Base-by-base conservation (phyloP, 306 rosid genomes). In the Vigna trinervia region DNA sequence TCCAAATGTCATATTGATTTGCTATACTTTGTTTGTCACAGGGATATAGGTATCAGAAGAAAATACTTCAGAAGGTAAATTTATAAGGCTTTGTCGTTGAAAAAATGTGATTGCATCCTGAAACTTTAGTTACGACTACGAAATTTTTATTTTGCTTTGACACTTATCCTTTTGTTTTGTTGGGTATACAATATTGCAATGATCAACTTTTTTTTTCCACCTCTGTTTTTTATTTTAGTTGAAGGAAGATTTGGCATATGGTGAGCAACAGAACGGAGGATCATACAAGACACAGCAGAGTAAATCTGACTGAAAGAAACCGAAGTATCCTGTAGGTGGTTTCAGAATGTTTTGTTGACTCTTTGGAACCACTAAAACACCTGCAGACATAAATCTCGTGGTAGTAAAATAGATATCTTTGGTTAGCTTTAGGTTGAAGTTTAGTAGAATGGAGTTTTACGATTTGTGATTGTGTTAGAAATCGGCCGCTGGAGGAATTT, bases 31-130 rank as follows among this genome's bases (percentile, higher is more conserved):
- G 62, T 73, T 77, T 72, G 78, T 83, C 81, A 78, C 94, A 95
- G 99, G 97, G 97, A 19, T 95, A 71, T 82, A 89, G 89, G 47
- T 90, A 88, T 74, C 97, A 89, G 82, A 92, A 91, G 92, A 90
- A 89, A 83, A 80, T 90, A 79, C 89, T 89, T 39, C 69, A 22
- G 43, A 89, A 88, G 97, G 99, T 95, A 89, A 83, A 74, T 65
- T 53, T 15, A 2, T 74, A n/a, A 30, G 43, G 63, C 7, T 34
- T 58, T 47, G 23, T 10, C 22, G 11, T 39, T 14, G 63, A 34
- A 10, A 63, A 75, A 71, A 63, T 51, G 76, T 58, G 56, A 51
- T 70, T 48, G 32, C 9, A 28, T 77, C 47, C 13, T 32, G 9
- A 68, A 59, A 45, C 65, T 9, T 84, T 9, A 20, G 32, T 32